Base-by-base conservation (phyloP, 176 grass and related monocot genomes). In the Elaeis guineensis region DNA sequence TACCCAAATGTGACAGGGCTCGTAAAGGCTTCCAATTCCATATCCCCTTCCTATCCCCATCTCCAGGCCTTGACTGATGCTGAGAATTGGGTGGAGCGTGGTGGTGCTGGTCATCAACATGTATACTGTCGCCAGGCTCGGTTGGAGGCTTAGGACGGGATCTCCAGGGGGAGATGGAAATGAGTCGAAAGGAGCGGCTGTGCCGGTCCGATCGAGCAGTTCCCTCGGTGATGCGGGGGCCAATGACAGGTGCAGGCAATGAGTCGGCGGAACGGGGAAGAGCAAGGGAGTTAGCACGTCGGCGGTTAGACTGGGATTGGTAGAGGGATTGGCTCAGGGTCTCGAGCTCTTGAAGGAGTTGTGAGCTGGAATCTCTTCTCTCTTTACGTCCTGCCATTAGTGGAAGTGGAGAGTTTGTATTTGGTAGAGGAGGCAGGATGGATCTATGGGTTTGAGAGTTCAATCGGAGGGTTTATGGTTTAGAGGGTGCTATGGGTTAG, bases 11-110 rank as follows among this genome's bases (percentile, higher is more conserved):
- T 5, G 87, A 72, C 5, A 98, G 71, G 19, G 67, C 84, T 52
- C 87, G 84, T n/a, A 98, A 62, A 18, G 93, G 79, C 78, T 71
- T 86, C 93, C 93, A 98, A 54, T 54, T 72, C 81, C 84, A 64
- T 61, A 79, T 17, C 25, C 62, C 50, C 26, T 51, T 60, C 54
- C 62, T 69, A 15, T 30, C 24, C 54, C 39, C 64, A n/a, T 21
- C 16, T 49, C 28, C 22, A 5, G 65, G 32, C 49, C 2, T 23
- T 26, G 8, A 12, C n/a, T n/a, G n/a, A n/a, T n/a, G n/a, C n/a
- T n/a, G n/a, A n/a, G n/a, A n/a, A n/a, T n/a, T n/a, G n/a, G n/a
- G n/a, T n/a, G n/a, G n/a, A n/a, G n/a, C n/a, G n/a, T n/a, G 16
- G 1, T 50, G 44, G 8, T 1, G 23, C 24, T 1, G 4, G 18